These are phyloP conservation scores for Eucalyptus regnans DNA, from an alignment of 345 rosid genomes.

Conservation along the genomic window DNA sequence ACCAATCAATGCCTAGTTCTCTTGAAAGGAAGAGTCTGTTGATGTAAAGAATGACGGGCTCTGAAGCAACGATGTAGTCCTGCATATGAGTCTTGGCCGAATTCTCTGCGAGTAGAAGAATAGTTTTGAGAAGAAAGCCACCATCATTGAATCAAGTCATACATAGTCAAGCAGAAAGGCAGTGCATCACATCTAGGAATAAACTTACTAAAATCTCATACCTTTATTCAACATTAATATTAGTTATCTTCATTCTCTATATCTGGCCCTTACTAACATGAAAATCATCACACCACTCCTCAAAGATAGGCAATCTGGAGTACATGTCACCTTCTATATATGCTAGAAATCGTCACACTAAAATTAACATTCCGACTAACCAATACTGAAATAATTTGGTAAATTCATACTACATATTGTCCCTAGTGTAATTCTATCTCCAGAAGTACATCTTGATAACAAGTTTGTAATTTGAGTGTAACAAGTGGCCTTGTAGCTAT, in stretches of 20 bases:
- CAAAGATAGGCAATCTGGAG: background rate
- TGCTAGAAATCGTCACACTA: background rate
- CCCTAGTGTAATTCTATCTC: background rate
- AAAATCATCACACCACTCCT: background rate
- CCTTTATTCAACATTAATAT: background rate
- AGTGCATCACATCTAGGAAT: background rate
- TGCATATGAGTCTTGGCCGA: slow-evolving; percentile 72
- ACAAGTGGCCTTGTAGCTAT: background rate
- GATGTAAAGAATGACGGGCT: slow-evolving; percentile 45
- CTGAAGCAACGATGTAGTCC: slow-evolving; percentile 41
- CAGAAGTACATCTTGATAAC: background rate
- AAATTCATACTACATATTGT: background rate
- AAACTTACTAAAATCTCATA: background rate
- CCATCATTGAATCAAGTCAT: background rate
- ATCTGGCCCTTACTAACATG: background rate
- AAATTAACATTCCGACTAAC: background rate
- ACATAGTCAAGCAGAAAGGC: background rate
- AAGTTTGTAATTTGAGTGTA: background rate
- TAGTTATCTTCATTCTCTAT: background rate
- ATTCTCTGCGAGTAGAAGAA: slow-evolving; percentile 28
- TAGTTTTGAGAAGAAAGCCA: background rate
- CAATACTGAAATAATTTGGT: background rate
- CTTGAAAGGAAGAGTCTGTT: slow-evolving; percentile 59
- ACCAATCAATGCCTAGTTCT: slow-evolving; percentile 87
- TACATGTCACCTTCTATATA: background rate